These are phyloP conservation scores for Ceriops zippeliana DNA, from an alignment of 345 rosid species.

Conservation along the genomic window DNA sequence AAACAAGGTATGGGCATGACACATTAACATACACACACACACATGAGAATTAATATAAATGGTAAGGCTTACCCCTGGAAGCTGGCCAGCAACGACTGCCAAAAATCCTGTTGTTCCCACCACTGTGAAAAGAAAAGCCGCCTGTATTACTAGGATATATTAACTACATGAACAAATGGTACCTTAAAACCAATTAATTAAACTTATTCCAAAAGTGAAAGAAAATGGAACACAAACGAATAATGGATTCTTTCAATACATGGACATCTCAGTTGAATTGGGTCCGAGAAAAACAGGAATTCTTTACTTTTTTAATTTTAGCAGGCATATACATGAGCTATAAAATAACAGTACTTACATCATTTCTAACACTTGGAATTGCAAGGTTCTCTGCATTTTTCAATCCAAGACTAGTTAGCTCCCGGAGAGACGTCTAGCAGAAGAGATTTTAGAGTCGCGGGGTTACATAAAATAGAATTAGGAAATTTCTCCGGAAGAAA, in stretches of 20 bases:
- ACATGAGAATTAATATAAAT: background rate
- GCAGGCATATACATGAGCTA: background rate
- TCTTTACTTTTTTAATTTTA: too few relatives aligned
- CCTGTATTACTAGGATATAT: constrained; percentile 63
- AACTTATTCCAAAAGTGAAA: background rate
- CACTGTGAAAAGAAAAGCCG: constrained; percentile 87
- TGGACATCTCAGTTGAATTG: too few relatives aligned
- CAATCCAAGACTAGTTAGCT: constrained; percentile 72
- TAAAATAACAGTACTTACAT: constrained; percentile 44
- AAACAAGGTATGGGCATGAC: too few relatives aligned
- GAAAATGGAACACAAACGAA: too few relatives aligned
- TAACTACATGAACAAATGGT: constrained; percentile 24
- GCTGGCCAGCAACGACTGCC: constrained; percentile 84
- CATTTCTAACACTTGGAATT: constrained; percentile 92
- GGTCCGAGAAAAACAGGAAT: too few relatives aligned
- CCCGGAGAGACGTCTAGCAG: constrained; percentile 73
- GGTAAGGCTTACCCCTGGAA: constrained; percentile 67
- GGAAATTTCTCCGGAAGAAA: background rate
- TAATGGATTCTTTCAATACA: too few relatives aligned
- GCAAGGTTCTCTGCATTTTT: constrained; percentile 89
- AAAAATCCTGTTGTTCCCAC: constrained; percentile 80
- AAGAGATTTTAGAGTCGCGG: constrained; percentile 5
- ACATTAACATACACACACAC: too few relatives aligned
- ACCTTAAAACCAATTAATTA: background rate
- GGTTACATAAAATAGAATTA: background rate